Evolutionary conservation across 1,284 basidiomycete genomes (phyloP).

Genomic region (Microbotryum intermedium): DNA sequence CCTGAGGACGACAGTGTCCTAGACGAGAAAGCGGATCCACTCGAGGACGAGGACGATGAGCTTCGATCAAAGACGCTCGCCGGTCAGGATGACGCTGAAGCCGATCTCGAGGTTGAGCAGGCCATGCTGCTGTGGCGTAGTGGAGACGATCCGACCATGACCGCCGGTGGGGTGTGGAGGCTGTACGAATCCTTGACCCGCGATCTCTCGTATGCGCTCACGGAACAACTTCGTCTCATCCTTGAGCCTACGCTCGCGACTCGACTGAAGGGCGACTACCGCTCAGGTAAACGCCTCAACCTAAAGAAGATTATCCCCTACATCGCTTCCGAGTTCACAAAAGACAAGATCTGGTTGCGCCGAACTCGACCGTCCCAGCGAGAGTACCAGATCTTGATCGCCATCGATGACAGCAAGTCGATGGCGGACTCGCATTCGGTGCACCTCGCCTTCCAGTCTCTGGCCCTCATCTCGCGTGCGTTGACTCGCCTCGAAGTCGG

Average conservation of each 20-base stretch:
- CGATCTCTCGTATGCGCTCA: slow-evolving; percentile 80
- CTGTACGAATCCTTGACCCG: slow-evolving; percentile 83
- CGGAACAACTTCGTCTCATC: slow-evolving; percentile 94
- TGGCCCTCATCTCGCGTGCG: slow-evolving; percentile 85
- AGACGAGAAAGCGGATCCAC: slow-evolving; percentile 6
- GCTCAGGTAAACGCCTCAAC: slow-evolving; percentile 94
- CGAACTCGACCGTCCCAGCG: slow-evolving; percentile 86
- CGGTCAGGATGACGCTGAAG: slow-evolving; percentile 25
- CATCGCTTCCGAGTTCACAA: slow-evolving; percentile 97
- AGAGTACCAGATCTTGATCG: slow-evolving; percentile 91
- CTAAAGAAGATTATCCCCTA: slow-evolving; percentile 99
- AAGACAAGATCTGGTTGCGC: slow-evolving; percentile 98
- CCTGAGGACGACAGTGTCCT: slow-evolving; percentile 39
- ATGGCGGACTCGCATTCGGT: slow-evolving; percentile 93
- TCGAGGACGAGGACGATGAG: slow-evolving; percentile 47
- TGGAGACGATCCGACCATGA: slow-evolving; percentile 51
- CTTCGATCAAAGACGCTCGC: slow-evolving; percentile 35
- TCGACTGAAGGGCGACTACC: slow-evolving; percentile 91
- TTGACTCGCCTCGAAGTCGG: slow-evolving; percentile 88
- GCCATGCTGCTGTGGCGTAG: slow-evolving; percentile 57
- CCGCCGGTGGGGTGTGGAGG: slow-evolving; percentile 74
- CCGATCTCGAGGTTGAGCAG: slow-evolving; percentile 47
- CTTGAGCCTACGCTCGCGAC: slow-evolving; percentile 92
- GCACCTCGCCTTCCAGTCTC: slow-evolving; percentile 88
- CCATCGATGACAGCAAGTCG: slow-evolving; percentile 90